phyloP scores from a whole-genome alignment of 1,284 basidiomycete genomes.

The Ceratobasidium sp. region DNA sequence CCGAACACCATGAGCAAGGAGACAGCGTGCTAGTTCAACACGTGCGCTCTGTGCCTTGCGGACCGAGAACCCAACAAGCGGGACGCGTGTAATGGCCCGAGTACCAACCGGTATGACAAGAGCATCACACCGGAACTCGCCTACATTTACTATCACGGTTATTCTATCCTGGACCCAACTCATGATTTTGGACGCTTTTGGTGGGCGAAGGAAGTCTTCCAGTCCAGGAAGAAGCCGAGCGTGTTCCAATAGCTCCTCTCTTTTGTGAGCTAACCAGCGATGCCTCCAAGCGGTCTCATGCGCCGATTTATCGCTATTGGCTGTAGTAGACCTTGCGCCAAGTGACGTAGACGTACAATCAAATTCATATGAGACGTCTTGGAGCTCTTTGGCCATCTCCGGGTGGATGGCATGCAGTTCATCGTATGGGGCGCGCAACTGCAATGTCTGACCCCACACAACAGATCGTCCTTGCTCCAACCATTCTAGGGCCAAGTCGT shows the following conservation, averaged over 20 bases:
- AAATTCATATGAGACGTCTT: neutral
- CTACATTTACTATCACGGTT: no score
- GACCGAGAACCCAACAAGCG: neutral
- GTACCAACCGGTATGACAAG: no score
- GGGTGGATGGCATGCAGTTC: neutral
- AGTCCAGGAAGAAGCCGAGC: neutral
- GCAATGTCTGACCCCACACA: no score
- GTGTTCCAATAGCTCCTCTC: neutral
- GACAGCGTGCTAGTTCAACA: neutral
- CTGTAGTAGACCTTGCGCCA: neutral
- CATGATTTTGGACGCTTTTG: no score
- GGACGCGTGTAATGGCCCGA: no score
- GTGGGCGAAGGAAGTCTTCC: neutral
- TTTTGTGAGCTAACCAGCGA: neutral
- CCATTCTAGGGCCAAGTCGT: no score
- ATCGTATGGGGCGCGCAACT: no score
- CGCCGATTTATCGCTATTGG: neutral
- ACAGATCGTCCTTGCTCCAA: no score
- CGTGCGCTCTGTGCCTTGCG: neutral
- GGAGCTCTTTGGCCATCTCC: conserved; percentile 1
- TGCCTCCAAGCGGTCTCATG: neutral
- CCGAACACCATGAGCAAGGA: no score
- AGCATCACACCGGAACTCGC: no score
- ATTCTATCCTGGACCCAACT: no score
- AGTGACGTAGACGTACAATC: neutral